phyloP scores from a whole-genome alignment of 2,329 filamentous ascomycete genomes.

The Endocalyx cinctus region DNA sequence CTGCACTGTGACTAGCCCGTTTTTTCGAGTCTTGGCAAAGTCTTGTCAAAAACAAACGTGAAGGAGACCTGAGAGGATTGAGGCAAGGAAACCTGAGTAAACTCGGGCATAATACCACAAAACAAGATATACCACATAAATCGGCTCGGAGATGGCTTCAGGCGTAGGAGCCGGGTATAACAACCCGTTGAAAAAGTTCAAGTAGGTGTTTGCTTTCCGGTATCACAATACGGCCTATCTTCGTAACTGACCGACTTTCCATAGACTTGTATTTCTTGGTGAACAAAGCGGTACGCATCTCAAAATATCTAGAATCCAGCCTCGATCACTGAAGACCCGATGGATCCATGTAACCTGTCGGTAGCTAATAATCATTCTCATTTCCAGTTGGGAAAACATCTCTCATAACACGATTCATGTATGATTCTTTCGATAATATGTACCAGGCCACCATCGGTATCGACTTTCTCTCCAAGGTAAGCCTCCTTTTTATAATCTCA shows the following conservation, averaged over 20 bases:
- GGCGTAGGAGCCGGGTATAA: conserved; percentile 72
- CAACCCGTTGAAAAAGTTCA: conserved; percentile 99
- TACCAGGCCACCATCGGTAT: conserved; percentile 99
- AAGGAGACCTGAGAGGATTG: too few relatives aligned
- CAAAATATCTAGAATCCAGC: too few relatives aligned
- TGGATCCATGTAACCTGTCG: too few relatives aligned
- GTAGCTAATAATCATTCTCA: too few relatives aligned
- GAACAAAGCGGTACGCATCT: conserved; percentile 86
- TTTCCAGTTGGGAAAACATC: conserved; percentile 91
- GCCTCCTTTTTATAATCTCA: too few relatives aligned
- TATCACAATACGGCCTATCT: conserved; percentile 5
- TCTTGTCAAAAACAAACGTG: too few relatives aligned
- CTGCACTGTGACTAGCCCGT: too few relatives aligned
- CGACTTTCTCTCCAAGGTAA: conserved; percentile 96
- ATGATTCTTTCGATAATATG: conserved; percentile 99
- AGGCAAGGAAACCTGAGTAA: too few relatives aligned
- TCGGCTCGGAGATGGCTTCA: conserved; percentile 86
- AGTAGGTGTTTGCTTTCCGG: conserved; percentile 51
- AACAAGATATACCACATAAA: too few relatives aligned
- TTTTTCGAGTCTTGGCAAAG: too few relatives aligned
- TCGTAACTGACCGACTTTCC: conserved; percentile 9
- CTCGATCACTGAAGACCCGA: too few relatives aligned
- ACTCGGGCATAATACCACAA: too few relatives aligned
- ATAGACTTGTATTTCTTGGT: conserved; percentile 90
- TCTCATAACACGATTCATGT: conserved; percentile 98